Percentiles rank a stretch among this genome's conserved stretches.
Conservation (phyloP, 768 basidiomycete genomes). For the Podaxis mareebaensis region DNA sequence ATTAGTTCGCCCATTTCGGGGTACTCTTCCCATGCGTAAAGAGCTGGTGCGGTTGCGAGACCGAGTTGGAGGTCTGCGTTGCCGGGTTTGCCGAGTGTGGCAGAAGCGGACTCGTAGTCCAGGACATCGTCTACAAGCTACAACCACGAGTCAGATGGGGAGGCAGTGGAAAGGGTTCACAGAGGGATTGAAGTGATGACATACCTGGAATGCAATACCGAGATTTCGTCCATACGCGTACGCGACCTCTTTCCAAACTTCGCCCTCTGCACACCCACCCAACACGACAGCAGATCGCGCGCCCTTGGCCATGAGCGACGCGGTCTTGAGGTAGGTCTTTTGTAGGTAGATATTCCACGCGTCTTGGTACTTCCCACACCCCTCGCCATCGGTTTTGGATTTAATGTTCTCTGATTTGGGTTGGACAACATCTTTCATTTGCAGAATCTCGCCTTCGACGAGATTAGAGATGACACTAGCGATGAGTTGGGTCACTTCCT, state of each 20-base stretch:
- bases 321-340: conserved; percentile 94
- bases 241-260: conserved; percentile 91
- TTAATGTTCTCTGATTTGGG: conserved; percentile 27
- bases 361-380: conserved; percentile 27
- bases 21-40: conserved; percentile 95
- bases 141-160: background rate
- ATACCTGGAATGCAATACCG: conserved; percentile 93
- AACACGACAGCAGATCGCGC: conserved; percentile 85
- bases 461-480: conserved; percentile 85
- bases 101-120: conserved; percentile 82
- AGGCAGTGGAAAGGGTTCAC: background rate
- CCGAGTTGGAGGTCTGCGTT: conserved; percentile 84
- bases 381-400: conserved; percentile 21
- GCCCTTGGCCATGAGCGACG: conserved; percentile 90
- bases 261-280: conserved; percentile 82
- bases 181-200: conserved; percentile 19
- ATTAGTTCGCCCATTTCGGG: conserved; percentile 88
- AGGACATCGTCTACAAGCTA: conserved; percentile 96
- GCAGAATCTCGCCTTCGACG: conserved; percentile 93
- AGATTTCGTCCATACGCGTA: conserved; percentile 94
- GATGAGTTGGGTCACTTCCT: conserved; percentile 88
- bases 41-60: conserved; percentile 88
- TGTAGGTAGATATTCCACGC: conserved; percentile 85
- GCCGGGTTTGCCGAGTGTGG: conserved; percentile 86
- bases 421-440: conserved; percentile 61